Evolutionary conservation across 2,329 filamentous ascomycete genomes (phyloP).

Genomic region (Dactylellina leptospora): DNA sequence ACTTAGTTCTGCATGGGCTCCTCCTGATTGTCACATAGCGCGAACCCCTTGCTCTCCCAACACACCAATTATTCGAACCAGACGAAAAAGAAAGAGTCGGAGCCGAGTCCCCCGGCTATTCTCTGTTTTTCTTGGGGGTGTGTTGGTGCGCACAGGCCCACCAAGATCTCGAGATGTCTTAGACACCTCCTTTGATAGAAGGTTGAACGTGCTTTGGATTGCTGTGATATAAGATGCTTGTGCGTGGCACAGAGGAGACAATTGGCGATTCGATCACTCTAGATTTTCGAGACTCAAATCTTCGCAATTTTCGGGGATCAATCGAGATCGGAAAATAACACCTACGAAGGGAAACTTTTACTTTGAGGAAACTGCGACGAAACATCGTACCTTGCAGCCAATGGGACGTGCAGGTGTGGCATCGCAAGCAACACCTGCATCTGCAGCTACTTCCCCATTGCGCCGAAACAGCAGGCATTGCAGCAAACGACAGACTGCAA

Average conservation of each 20-base stretch:
- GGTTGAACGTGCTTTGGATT: constrained; percentile 24
- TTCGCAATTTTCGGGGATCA: constrained; percentile 37
- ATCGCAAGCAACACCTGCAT: constrained; percentile 31
- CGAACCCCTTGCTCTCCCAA: constrained; percentile 23
- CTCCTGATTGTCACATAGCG: constrained; percentile 28
- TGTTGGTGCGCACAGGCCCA: constrained; percentile 27
- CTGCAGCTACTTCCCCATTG: constrained; percentile 23
- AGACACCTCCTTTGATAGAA: constrained; percentile 51
- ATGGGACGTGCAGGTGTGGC: constrained; percentile 27
- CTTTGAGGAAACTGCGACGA: constrained; percentile 24
- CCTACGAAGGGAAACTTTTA: constrained; percentile 1
- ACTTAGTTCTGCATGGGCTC: constrained; percentile 21
- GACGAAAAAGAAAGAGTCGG: constrained; percentile 23
- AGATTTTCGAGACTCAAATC: constrained; percentile 15
- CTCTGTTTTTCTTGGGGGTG: constrained; percentile 15
- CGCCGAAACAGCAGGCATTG: constrained; percentile 26
- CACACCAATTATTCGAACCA: constrained; percentile 17
- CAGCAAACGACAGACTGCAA: constrained; percentile 14
- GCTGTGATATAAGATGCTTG: constrained; percentile 26
- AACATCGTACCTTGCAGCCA: constrained; percentile 16
- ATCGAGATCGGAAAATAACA: constrained; percentile 14
- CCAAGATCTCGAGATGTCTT: constrained; percentile 42
- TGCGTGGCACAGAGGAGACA: constrained; percentile 43
- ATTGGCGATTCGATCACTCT: constrained; percentile 30
- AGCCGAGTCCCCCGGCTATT: constrained; percentile 38